Percentiles rank a stretch among this genome's conserved stretches.
Evolutionary conservation across 2,329 filamentous ascomycete genomes (phyloP).

Genomic region (Aspergillus vadensis): DNA sequence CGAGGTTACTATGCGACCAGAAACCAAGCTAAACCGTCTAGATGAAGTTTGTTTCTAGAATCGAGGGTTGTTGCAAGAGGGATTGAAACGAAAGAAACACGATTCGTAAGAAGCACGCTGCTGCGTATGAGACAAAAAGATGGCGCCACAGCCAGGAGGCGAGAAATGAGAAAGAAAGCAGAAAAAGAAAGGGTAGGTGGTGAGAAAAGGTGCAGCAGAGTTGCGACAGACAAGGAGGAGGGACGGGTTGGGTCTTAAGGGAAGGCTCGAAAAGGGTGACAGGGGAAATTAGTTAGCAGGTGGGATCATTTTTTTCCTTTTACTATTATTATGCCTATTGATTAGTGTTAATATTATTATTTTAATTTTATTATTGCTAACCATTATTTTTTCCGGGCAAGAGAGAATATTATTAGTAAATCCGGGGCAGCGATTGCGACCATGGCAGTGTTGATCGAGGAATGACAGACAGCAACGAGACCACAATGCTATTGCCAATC

Average conservation of each 20-base stretch:
- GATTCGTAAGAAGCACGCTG: background rate
- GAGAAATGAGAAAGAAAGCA: constrained; percentile 9
- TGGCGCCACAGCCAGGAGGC: constrained; percentile 4
- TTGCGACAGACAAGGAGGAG: constrained; percentile 15
- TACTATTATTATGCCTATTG: constrained; percentile 1
- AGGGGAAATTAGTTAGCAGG: constrained; percentile 1
- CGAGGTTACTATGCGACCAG: background rate
- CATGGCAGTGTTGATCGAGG: constrained; percentile 9
- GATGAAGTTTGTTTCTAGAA: background rate
- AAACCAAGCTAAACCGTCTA: background rate
- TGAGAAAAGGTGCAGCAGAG: background rate
- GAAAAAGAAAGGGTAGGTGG: constrained; percentile 9
- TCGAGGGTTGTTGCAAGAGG: background rate
- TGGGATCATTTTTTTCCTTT: background rate
- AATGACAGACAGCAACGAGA: constrained; percentile 20
- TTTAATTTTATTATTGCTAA: constrained; percentile 8
- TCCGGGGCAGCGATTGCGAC: constrained; percentile 12
- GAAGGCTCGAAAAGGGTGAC: background rate
- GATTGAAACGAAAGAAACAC: background rate
- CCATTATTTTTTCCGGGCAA: constrained; percentile 3
- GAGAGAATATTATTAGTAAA: constrained; percentile 6
- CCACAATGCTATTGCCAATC: constrained; percentile 12
- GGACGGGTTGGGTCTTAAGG: constrained; percentile 15
- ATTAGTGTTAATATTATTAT: background rate
- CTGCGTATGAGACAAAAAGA: constrained; percentile 2